A percentile compares a stretch with the other conserved stretches of the same genome.
These are phyloP conservation scores for Peronospora destructor DNA, from an alignment of 352 stramenopile species.

Conservation along the genomic window DNA sequence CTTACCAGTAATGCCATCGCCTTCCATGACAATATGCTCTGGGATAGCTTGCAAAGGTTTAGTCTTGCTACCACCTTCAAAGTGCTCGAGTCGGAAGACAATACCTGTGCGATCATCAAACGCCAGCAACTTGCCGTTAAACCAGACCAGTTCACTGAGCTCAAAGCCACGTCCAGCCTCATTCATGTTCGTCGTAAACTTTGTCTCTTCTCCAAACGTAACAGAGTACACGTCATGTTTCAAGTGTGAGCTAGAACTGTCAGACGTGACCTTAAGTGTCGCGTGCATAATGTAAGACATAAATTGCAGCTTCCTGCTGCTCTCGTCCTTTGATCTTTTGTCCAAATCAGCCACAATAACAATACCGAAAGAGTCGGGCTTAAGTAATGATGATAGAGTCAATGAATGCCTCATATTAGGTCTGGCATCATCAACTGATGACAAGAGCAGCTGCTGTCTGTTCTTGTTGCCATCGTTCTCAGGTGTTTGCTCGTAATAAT, in stretches of 20 bases:
- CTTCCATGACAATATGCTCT: slow-evolving; percentile 95
- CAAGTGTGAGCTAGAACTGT: slow-evolving; percentile 26
- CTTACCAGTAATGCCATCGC: slow-evolving; percentile 93
- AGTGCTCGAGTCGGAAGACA: slow-evolving; percentile 94
- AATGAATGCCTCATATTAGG: slow-evolving; percentile 31
- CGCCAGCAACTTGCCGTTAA: slow-evolving; percentile 85
- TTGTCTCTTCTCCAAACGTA: slow-evolving; percentile 54
- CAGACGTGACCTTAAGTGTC: slow-evolving; percentile 66
- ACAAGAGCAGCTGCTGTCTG: slow-evolving; percentile 14
- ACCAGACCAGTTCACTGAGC: slow-evolving; percentile 90
- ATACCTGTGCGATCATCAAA: slow-evolving; percentile 98
- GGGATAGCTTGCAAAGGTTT: slow-evolving; percentile 86
- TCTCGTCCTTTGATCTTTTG: slow-evolving; percentile 86
- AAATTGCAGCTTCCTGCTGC: slow-evolving; percentile 87
- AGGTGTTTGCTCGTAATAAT: slow-evolving; percentile 12
- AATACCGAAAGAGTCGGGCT: slow-evolving; percentile 74
- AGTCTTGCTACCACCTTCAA: slow-evolving; percentile 35
- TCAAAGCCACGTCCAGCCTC: slow-evolving; percentile 95
- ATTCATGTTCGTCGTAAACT: slow-evolving; percentile 84
- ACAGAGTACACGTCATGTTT: slow-evolving; percentile 53
- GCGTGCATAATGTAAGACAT: slow-evolving; percentile 88
- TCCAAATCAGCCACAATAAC: slow-evolving; percentile 95
- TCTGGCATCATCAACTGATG: slow-evolving; percentile 7
- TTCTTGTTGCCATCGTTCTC: slow-evolving; percentile 26
- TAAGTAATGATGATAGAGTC: slow-evolving; percentile 23